Conservation (phyloP, 73 alveolate genomes). For the Tetrahymena thermophila region DNA sequence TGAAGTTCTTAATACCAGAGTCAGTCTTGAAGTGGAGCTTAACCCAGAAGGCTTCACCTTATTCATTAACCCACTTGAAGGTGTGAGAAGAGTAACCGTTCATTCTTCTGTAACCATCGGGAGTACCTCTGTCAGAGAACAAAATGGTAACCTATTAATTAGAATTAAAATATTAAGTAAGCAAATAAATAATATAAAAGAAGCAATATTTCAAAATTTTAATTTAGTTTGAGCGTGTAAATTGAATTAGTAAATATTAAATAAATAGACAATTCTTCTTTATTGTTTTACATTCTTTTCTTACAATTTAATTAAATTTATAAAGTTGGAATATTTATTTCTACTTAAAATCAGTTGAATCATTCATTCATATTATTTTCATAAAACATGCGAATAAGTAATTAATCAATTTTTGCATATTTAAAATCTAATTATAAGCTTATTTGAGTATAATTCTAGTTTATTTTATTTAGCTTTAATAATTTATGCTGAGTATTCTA, state of each 20-base stretch:
- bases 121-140: conserved; percentile 87
- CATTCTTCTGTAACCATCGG: conserved; percentile 87
- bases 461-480: too few species aligned
- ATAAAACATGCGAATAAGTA: too few species aligned
- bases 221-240: not conserved
- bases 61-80: conserved; percentile 77
- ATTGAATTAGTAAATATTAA: not conserved
- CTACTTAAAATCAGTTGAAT: not conserved
- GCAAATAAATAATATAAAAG: not conserved
- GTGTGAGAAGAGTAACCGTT: conserved; percentile 85
- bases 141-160: conserved; percentile 40
- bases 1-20: conserved; percentile 69
- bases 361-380: too few species aligned
- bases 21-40: conserved; percentile 84
- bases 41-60: conserved; percentile 73
- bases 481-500: too few species aligned
- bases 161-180: not conserved
- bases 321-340: not conserved
- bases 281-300: not conserved
- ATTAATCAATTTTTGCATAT: too few species aligned
- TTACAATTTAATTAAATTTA: not conserved
- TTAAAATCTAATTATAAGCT: too few species aligned
- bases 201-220: too few species aligned
- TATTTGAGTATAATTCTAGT: too few species aligned
- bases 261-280: too few species aligned